phyloP scores from a whole-genome alignment of 2,329 filamentous ascomycete genomes.

The Pezicula rhizophila region DNA sequence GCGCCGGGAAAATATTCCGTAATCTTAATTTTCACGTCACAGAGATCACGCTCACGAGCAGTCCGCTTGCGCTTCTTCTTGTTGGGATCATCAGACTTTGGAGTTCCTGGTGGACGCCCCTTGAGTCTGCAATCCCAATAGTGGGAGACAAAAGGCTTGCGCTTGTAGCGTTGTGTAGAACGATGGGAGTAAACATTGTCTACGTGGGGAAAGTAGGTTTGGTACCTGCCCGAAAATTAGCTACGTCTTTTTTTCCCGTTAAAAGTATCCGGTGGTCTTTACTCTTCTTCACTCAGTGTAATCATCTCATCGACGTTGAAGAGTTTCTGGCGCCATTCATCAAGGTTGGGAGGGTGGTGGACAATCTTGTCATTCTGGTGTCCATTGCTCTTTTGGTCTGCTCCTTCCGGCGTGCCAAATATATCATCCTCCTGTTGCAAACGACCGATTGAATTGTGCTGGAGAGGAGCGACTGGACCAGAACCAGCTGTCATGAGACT shows the following conservation, averaged over 20 bases:
- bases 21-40: slow-evolving; percentile 82
- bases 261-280: slow-evolving; percentile 25
- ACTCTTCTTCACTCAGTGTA: slow-evolving; percentile 69
- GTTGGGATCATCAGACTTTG: slow-evolving; percentile 71
- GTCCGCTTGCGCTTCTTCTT: slow-evolving; percentile 78
- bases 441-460: slow-evolving; percentile 27
- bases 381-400: slow-evolving; percentile 40
- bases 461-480: slow-evolving; percentile 14
- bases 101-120: slow-evolving; percentile 70
- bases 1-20: slow-evolving; percentile 66
- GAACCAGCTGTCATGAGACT: slow-evolving; percentile 35
- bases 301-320: slow-evolving; percentile 73
- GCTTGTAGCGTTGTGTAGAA: slow-evolving; percentile 75
- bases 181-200: slow-evolving; percentile 83
- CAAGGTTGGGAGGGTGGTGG: slow-evolving; percentile 60
- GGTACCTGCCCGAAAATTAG: slow-evolving; percentile 45
- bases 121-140: slow-evolving; percentile 84
- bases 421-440: slow-evolving; percentile 33
- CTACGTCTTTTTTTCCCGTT: slow-evolving; percentile 6
- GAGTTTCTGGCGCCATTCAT: slow-evolving; percentile 63
- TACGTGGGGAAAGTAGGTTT: slow-evolving; percentile 76
- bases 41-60: slow-evolving; percentile 71
- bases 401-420: slow-evolving; percentile 29
- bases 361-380: slow-evolving; percentile 52
- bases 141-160: slow-evolving; percentile 75